Evolutionary conservation across 176 grass and related monocot species (phyloP).

Genomic region (Avena sativa): DNA sequence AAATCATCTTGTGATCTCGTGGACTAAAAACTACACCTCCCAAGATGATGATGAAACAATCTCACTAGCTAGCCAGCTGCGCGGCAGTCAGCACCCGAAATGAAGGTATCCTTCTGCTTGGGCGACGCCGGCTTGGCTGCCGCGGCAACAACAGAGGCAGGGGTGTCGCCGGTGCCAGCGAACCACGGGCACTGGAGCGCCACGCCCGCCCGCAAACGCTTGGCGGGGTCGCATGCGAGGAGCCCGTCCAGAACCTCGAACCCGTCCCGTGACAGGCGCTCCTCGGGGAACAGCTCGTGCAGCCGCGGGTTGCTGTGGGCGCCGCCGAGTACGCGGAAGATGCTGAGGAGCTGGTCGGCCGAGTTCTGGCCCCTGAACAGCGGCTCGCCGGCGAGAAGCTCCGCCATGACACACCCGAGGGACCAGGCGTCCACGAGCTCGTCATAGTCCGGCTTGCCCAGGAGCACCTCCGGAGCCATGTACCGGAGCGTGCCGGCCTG

Average conservation of each 20-base stretch:
- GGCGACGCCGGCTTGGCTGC: background rate
- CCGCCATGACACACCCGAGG: too few species aligned
- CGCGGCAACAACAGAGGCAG: background rate
- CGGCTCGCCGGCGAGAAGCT: too few species aligned
- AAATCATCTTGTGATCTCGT: background rate
- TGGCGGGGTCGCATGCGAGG: background rate
- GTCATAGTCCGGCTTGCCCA: background rate
- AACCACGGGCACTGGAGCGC: slow-evolving; percentile 28
- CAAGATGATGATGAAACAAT: background rate
- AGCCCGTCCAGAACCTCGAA: slow-evolving; percentile 2
- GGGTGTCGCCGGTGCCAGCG: background rate
- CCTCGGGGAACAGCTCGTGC: background rate
- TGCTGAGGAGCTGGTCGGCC: too few species aligned
- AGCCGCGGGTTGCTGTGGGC: too few species aligned
- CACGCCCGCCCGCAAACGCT: background rate
- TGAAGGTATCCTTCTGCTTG: background rate
- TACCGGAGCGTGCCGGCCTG: slow-evolving; percentile 14
- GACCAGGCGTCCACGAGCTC: too few species aligned
- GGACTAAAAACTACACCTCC: background rate
- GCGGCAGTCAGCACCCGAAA: background rate
- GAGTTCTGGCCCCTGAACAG: too few species aligned
- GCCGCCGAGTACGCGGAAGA: too few species aligned
- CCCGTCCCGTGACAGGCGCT: background rate
- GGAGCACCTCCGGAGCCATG: background rate
- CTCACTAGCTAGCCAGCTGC: background rate